Base-by-base conservation (phyloP, 768 basidiomycete genomes). In the Russula olivacea region DNA sequence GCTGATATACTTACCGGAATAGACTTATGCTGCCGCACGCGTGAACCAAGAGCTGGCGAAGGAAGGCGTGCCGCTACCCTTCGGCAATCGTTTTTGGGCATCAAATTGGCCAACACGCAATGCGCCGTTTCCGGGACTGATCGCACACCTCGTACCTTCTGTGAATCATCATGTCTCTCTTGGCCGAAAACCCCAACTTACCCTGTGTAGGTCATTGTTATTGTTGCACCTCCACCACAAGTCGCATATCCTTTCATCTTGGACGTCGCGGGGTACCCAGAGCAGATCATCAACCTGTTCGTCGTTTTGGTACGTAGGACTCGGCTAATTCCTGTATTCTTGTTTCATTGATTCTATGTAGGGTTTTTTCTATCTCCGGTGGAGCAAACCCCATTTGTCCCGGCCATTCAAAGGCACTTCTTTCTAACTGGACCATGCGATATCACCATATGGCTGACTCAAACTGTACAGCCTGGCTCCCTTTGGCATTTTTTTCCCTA, bases 1-100 rank as follows among this genome's bases (percentile, higher is more conserved):
- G 32, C 15, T 38, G 48, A 60, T 12, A 17, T 19, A 19, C 5
- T 25, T 14, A 19, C 9, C 34, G 14, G 25, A 15, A 4, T 53
- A 83, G 81, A 81, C 82, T 0, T 84, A 80, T 66, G 71, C 81
- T 15, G 76, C 80, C 2, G 71, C 79, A 0, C 77, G 80, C 19
- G 76, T 85, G 5, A 84, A 83, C 63, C 83, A 84, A 74, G 83
- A 85, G 55, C 77, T 85, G 3, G 83, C 83, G 2, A 85, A 85
- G 64, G 83, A 83, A 68, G 83, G 83, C 1, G 73, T 85, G n/a
- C 83, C 83, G n/a, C 75, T 85, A 0, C 83, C 83, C 0, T 83
- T 83, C 58, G 81, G 81, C 2, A 84, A 81, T 65, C 76, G 71
- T 34, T 82, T 85, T 67, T 83, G 82, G 83, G 83, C 83, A 1